Percentiles rank a stretch among this genome's conserved stretches.
These are phyloP conservation scores for Chytridiales sp. DNA, from an alignment of 371 early-diverging fungal genomes.

Conservation along the genomic window DNA sequence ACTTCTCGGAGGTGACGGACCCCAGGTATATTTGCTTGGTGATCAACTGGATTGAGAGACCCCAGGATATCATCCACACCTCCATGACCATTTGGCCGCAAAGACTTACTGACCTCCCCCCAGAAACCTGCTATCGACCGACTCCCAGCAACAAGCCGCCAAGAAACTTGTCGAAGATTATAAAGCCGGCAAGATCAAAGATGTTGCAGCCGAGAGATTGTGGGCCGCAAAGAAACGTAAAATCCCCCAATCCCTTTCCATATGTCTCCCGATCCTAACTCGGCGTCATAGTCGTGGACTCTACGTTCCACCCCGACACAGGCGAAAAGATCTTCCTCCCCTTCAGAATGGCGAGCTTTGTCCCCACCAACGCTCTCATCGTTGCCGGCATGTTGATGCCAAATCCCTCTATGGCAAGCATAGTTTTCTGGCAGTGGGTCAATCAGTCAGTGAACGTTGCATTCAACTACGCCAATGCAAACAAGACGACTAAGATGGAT, in stretches of 20 bases:
- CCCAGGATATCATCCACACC: slow-evolving; percentile 10
- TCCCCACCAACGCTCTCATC: slow-evolving; percentile 80
- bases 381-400: slow-evolving; percentile 79
- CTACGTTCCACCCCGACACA: slow-evolving; percentile 81
- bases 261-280: neutral
- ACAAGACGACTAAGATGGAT: slow-evolving; percentile 77
- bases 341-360: slow-evolving; percentile 81
- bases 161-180: slow-evolving; percentile 60
- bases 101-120: neutral
- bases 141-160: slow-evolving; percentile 56
- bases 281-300: slow-evolving; percentile 54
- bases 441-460: slow-evolving; percentile 84
- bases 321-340: slow-evolving; percentile 76
- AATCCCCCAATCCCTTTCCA: neutral
- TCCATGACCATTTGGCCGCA: slow-evolving; percentile 1
- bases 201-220: slow-evolving; percentile 43
- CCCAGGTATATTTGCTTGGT: slow-evolving; percentile 63
- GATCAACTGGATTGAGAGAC: too few species aligned
- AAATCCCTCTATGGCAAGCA: slow-evolving; percentile 68
- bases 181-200: slow-evolving; percentile 44
- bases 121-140: slow-evolving; percentile 66
- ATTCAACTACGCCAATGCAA: slow-evolving; percentile 82
- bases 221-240: slow-evolving; percentile 76
- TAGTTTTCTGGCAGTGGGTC: slow-evolving; percentile 83
- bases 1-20: slow-evolving; percentile 74